Evolutionary conservation across 2,329 filamentous ascomycete species (phyloP), one percentile per base, ranked within the genome.

Genomic region (Byssochlamys sp.): DNA sequence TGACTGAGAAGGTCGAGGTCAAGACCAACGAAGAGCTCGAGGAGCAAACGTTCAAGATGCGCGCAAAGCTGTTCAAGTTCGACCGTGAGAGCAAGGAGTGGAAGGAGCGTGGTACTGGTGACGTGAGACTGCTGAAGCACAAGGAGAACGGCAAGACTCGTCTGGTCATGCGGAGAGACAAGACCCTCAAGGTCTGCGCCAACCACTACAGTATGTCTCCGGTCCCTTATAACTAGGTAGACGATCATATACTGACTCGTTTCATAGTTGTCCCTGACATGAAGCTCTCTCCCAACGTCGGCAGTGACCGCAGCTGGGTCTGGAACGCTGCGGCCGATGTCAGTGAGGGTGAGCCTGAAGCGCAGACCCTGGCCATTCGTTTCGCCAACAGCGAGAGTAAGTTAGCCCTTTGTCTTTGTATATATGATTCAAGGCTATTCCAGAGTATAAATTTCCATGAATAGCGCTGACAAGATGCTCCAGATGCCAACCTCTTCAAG

Each of bases 121-220:
- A 97, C 70, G 91, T 97, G 63, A 86, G 92, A 71, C 83, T 99
- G 76, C 82, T 99, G 73, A 97, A 96, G 86, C 94, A 99, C 83
- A 94, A 91, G 84, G 91, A 96, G 81, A 96, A 96, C 76, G 86
- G 88, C 78, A 97, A 97, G 87, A 96, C 91, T 59, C 86, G 94
- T 68, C 81, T 99, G 69, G 94, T 99, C 67, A 99, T 99, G 94
- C 89, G 94, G 76, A 85, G 94, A 74, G 94, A 99, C 82, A 97
- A 97, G 90, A 99, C 94, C 61, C 86, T 97, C 80, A 99, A 99
- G 84, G 94, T 99, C 78, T 99, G 94, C 87, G 94, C 94, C 73
- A 99, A 99, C 83, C 94, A 99, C 84, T 99, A 99, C 79, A 87
- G 91, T 96, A 86, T 70, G 88, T 80, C 31, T 24, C 25, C 4